These are phyloP conservation scores for Posidonia australis DNA, from an alignment of 106 monocot species.

Conservation along the genomic window DNA sequence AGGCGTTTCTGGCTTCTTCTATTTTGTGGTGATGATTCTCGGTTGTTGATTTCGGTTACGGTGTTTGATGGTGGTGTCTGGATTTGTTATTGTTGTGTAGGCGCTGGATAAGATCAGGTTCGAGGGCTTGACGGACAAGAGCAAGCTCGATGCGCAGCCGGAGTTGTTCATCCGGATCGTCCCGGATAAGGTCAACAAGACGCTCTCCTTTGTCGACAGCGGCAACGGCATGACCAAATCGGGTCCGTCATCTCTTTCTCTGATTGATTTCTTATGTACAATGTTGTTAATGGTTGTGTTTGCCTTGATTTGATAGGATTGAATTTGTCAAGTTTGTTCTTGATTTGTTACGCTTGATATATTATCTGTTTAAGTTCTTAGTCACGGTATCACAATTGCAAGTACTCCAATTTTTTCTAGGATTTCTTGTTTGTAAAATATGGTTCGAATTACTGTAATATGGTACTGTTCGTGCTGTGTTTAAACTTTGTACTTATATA, in stretches of 20 bases:
- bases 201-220: conserved; percentile 16
- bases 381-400: too few relatives aligned
- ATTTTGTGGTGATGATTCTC: background rate
- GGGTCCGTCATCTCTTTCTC: background rate
- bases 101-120: conserved; percentile 22
- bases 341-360: too few relatives aligned
- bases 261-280: background rate
- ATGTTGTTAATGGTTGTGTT: too few relatives aligned
- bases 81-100: background rate
- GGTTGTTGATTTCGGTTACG: background rate
- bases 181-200: conserved; percentile 16
- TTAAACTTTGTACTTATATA: too few relatives aligned
- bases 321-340: too few relatives aligned
- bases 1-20: background rate
- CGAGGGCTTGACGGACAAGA: conserved; percentile 23
- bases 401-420: too few relatives aligned
- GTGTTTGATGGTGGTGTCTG: background rate
- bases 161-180: conserved; percentile 20
- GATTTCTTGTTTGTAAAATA: too few relatives aligned
- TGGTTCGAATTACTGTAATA: too few relatives aligned
- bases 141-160: conserved; percentile 23
- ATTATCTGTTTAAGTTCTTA: too few relatives aligned
- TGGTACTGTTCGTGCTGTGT: too few relatives aligned
- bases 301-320: too few relatives aligned
- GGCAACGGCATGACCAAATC: conserved; percentile 20